Evolutionary conservation across 2,329 filamentous ascomycete species (phyloP).

Genomic region (Pseudogymnoascus verrucosus): DNA sequence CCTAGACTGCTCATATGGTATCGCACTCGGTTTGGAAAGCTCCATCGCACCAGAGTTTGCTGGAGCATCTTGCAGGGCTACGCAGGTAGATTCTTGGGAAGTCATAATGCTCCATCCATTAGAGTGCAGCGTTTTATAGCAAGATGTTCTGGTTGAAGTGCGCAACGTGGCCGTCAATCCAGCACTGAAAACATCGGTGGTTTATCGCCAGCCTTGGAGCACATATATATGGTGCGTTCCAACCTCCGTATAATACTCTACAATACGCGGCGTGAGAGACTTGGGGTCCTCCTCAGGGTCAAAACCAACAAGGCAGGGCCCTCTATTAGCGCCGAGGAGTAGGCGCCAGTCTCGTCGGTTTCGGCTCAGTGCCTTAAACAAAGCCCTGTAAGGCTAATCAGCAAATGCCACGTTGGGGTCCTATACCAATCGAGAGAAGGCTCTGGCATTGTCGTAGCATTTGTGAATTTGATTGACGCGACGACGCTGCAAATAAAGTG

Average conservation of each 20-base stretch:
- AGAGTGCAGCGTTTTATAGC: not conserved
- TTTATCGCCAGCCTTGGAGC: not conserved
- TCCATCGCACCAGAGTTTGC: not conserved
- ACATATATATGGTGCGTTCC: not conserved
- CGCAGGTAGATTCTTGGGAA: not conserved
- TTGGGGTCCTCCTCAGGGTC: not conserved
- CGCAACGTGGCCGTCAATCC: not conserved
- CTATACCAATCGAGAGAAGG: not conserved
- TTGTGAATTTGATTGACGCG: not conserved
- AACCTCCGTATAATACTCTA: not conserved
- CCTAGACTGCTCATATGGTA: not conserved
- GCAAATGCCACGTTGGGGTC: not conserved
- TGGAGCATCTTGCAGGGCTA: not conserved
- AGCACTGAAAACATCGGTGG: not conserved
- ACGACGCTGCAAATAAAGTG: not conserved
- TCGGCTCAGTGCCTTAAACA: constrained; percentile 32
- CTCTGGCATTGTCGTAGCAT: not conserved
- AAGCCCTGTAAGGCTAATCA: constrained; percentile 20
- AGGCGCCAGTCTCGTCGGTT: not conserved
- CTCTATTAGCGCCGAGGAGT: not conserved
- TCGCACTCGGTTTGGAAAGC: not conserved
- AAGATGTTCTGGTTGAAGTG: not conserved
- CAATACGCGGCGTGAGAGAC: not conserved
- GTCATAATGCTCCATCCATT: not conserved
- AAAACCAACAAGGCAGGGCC: not conserved